phyloP scores from a whole-genome alignment of 225 moss, liverwort and hornwort genomes.

The Lunularia cruciata region DNA sequence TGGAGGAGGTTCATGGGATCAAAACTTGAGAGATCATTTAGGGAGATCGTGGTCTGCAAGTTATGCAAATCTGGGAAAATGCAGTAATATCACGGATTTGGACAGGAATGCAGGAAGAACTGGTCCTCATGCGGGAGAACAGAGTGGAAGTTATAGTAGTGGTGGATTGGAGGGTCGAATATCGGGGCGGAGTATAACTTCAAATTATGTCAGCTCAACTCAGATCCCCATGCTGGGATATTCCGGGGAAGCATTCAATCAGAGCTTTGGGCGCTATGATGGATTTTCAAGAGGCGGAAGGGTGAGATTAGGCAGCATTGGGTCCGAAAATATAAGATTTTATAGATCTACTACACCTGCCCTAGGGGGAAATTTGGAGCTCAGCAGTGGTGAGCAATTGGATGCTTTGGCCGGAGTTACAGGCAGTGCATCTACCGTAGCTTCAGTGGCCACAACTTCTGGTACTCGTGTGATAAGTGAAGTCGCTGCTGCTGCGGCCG shows the following conservation, averaged over 20 bases:
- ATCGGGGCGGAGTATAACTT: not conserved
- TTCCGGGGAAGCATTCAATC: not conserved
- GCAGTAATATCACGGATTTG: constrained; percentile 11
- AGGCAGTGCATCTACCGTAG: constrained; percentile 43
- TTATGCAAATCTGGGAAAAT: not conserved
- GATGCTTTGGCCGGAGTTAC: constrained; percentile 43
- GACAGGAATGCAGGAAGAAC: not conserved
- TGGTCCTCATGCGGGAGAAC: constrained; percentile 1
- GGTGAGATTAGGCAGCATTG: not conserved
- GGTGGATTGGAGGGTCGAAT: not conserved
- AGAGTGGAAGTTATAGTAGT: not conserved
- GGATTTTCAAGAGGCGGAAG: not conserved
- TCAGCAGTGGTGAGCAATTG: constrained; percentile 59
- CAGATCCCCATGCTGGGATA: not conserved
- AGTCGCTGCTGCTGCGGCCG: constrained; percentile 75
- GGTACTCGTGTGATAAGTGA: constrained; percentile 52
- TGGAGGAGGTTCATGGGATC: constrained; percentile 1
- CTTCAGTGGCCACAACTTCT: constrained; percentile 37
- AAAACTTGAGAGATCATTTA: not conserved
- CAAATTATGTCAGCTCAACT: constrained; percentile 13
- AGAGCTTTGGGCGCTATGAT: constrained; percentile 11
- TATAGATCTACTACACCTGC: constrained; percentile 44
- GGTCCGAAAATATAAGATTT: constrained; percentile 19
- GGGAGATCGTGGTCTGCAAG: not conserved
- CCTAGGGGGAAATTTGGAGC: constrained; percentile 46